A percentile compares a stretch with the other conserved stretches of the same genome.
These are phyloP conservation scores for Wickerhamiella qilinensis DNA, from an alignment of 805 yeast species.

Conservation along the genomic window DNA sequence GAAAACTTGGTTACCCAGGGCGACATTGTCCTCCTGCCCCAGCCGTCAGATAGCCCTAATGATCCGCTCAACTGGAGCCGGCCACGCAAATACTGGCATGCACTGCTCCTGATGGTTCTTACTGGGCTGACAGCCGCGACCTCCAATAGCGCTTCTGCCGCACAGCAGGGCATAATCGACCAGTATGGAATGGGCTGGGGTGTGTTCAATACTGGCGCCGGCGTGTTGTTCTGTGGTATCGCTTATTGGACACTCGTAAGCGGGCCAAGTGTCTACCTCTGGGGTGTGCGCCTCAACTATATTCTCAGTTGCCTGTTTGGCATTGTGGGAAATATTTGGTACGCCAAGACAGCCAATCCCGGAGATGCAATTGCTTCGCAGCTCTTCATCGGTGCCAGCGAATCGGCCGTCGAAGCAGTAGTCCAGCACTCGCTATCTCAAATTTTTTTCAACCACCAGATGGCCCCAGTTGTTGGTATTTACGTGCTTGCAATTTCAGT, in stretches of 20 bases:
- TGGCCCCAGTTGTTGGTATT: slow-evolving; percentile 54
- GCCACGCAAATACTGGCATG: slow-evolving; percentile 31
- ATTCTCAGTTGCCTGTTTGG: slow-evolving; percentile 45
- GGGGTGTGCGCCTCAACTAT: slow-evolving; percentile 52
- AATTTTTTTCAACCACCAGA: slow-evolving; percentile 60
- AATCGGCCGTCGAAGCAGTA: slow-evolving; percentile 67
- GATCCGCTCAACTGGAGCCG: slow-evolving; percentile 54
- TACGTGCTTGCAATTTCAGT: slow-evolving; percentile 61
- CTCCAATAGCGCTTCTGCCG: slow-evolving; percentile 58
- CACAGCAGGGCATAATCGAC: slow-evolving; percentile 49
- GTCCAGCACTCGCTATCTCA: slow-evolving; percentile 50
- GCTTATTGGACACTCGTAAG: slow-evolving; percentile 47
- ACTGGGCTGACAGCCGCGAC: slow-evolving; percentile 35
- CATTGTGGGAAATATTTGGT: slow-evolving; percentile 54
- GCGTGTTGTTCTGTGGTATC: slow-evolving; percentile 55
- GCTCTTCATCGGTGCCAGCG: slow-evolving; percentile 66
- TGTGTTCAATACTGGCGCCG: slow-evolving; percentile 67
- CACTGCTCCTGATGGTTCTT: slow-evolving; percentile 23
- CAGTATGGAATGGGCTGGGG: slow-evolving; percentile 48
- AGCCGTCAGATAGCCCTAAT: slow-evolving; percentile 51
- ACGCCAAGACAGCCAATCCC: slow-evolving; percentile 37
- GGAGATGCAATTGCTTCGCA: slow-evolving; percentile 63
- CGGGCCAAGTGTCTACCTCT: slow-evolving; percentile 53
- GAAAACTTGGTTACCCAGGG: slow-evolving; percentile 16
- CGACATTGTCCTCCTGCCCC: slow-evolving; percentile 40